Percentiles rank a stretch among this genome's conserved stretches.
Evolutionary conservation across 345 rosid genomes (phyloP).

Genomic region (Hibiscus tridactylites): DNA sequence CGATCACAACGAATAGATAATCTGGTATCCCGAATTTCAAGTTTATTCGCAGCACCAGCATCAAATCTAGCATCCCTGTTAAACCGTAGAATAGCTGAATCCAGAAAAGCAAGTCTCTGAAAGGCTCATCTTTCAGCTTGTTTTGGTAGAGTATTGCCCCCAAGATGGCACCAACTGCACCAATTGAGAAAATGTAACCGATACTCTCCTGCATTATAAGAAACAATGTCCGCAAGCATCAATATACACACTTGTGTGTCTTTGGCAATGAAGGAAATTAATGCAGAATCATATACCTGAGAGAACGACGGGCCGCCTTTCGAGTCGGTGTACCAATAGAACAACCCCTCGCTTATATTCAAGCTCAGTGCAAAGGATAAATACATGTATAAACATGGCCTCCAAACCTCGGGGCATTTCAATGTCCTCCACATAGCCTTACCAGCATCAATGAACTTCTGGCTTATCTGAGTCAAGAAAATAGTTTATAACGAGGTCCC

Average conservation of each 20-base stretch:
- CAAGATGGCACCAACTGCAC: conserved; percentile 25
- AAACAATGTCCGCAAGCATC: not conserved
- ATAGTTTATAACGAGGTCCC: not conserved
- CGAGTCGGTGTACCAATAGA: conserved; percentile 83
- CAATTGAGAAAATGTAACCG: conserved; percentile 61
- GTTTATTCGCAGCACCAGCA: conserved; percentile 42
- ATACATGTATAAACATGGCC: conserved; percentile 85
- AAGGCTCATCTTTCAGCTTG: conserved; percentile 63
- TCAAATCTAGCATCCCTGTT: conserved; percentile 81
- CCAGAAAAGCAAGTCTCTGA: conserved; percentile 30
- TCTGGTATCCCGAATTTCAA: conserved; percentile 62
- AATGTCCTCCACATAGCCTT: conserved; percentile 81
- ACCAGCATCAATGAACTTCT: conserved; percentile 57
- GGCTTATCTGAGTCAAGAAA: conserved; percentile 45
- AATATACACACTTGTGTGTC: too few species aligned
- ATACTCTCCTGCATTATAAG: conserved; percentile 35
- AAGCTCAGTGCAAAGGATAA: conserved; percentile 61
- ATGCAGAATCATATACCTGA: conserved; percentile 42
- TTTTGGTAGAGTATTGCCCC: conserved; percentile 29
- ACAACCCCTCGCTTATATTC: conserved; percentile 81
- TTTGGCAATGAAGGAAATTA: not conserved
- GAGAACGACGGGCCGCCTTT: conserved; percentile 68
- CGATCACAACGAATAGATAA: conserved; percentile 58
- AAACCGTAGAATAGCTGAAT: conserved; percentile 45
- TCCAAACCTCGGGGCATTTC: conserved; percentile 73